phyloP scores from a whole-genome alignment of 176 grass and related monocot genomes.

The Carex kokanica region DNA sequence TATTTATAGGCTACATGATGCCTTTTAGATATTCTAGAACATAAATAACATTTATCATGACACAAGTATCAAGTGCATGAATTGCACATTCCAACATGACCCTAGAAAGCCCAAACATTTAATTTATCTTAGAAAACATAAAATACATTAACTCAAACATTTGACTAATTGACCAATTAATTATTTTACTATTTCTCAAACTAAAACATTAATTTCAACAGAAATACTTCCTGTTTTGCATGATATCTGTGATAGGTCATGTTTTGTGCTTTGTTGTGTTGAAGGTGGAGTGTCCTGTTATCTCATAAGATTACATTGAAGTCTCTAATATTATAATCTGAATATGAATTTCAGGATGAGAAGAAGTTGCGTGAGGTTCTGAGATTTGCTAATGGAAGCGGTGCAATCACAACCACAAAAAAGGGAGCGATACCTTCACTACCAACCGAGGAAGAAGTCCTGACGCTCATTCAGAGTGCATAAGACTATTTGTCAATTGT shows the following conservation, averaged over 20 bases:
- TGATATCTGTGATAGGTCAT: neutral
- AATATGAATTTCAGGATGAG: conserved; percentile 56
- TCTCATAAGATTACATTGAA: neutral
- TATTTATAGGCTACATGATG: too few species aligned
- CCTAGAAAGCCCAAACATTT: too few species aligned
- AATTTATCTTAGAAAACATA: too few species aligned
- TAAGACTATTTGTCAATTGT: conserved; percentile 30
- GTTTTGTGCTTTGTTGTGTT: neutral
- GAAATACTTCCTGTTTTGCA: neutral
- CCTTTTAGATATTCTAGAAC: too few species aligned
- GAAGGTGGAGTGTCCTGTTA: neutral
- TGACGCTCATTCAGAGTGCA: conserved; percentile 47
- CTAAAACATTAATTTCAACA: too few species aligned
- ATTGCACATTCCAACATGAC: too few species aligned
- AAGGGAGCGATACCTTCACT: conserved; percentile 88
- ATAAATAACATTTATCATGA: too few species aligned
- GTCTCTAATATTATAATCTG: conserved; percentile 1
- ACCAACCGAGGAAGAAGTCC: conserved; percentile 46
- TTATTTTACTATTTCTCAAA: too few species aligned
- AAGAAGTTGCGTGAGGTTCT: conserved; percentile 53
- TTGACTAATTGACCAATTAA: too few species aligned
- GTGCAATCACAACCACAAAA: conserved; percentile 73
- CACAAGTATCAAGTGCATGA: too few species aligned
- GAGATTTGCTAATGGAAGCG: conserved; percentile 71
- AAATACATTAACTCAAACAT: too few species aligned